A percentile compares a stretch with the other conserved stretches of the same genome.
phyloP scores from a whole-genome alignment of 164 flowering plant genomes.

The Sextonia rubra region DNA sequence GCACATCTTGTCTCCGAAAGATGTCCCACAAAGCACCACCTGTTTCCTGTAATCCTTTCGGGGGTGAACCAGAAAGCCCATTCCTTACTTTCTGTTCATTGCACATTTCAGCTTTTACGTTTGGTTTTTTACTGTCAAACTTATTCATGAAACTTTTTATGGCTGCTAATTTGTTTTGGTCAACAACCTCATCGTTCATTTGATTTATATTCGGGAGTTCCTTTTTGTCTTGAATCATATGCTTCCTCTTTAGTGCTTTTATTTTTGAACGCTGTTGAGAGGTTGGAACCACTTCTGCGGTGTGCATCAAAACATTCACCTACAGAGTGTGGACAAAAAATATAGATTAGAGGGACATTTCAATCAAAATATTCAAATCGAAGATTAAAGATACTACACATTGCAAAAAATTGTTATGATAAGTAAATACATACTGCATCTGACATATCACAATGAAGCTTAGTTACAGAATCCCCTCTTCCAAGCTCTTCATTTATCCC shows the following conservation, averaged over 20 bases:
- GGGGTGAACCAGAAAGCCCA: no score
- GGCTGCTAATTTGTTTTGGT: slow-evolving; percentile 18
- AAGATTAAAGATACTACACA: no score
- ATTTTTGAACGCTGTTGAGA: slow-evolving; percentile 34
- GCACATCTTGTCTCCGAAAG: slow-evolving; percentile 76
- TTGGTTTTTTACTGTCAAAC: neutral
- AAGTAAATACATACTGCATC: slow-evolving; percentile 54
- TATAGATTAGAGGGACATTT: neutral
- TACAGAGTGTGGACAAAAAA: slow-evolving; percentile 19
- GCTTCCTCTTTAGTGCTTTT: slow-evolving; percentile 39
- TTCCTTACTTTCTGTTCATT: no score
- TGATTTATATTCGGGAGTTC: slow-evolving; percentile 12
- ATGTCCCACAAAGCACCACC: slow-evolving; percentile 79
- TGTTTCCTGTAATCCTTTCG: slow-evolving; percentile 2
- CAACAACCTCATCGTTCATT: slow-evolving; percentile 14
- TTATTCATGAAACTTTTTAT: slow-evolving; percentile 11
- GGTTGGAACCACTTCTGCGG: slow-evolving; percentile 44
- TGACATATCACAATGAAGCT: slow-evolving; percentile 39
- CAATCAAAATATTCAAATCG: neutral
- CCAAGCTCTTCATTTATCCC: slow-evolving; percentile 49
- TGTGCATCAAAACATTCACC: slow-evolving; percentile 66
- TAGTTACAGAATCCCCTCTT: slow-evolving; percentile 50
- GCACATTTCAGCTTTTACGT: no score
- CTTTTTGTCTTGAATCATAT: slow-evolving; percentile 30
- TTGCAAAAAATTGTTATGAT: no score